phyloP scores from a whole-genome alignment of 2,329 filamentous ascomycete genomes.

The Lasiodiplodia theobromae region DNA sequence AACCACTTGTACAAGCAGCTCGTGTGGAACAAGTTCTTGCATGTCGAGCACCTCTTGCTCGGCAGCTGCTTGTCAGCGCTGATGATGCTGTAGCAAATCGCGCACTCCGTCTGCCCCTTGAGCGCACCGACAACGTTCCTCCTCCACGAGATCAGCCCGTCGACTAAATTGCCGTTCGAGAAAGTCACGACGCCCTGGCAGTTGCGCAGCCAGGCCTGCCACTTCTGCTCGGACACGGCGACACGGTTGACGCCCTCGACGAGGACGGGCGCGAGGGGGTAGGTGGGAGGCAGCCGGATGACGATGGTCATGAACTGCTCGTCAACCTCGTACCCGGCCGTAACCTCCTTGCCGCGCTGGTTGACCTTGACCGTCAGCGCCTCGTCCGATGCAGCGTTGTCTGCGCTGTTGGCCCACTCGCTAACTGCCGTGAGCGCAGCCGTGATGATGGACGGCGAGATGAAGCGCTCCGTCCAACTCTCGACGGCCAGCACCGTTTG shows the following conservation, averaged over 20 bases:
- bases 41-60: conserved; percentile 89
- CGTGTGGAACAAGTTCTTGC: conserved; percentile 92
- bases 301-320: conserved; percentile 83
- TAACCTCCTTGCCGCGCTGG: conserved; percentile 74
- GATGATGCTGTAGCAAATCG: conserved; percentile 96
- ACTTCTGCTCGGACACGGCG: conserved; percentile 87
- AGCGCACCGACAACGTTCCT: conserved; percentile 86
- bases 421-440: conserved; percentile 72
- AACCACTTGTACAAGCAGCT: conserved; percentile 97
- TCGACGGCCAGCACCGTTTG: conserved; percentile 83
- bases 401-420: conserved; percentile 64
- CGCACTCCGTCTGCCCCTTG: conserved; percentile 93
- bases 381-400: conserved; percentile 52
- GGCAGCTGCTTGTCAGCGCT: conserved; percentile 87
- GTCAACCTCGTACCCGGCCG: conserved; percentile 85
- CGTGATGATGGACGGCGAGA: conserved; percentile 74
- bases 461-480: conserved; percentile 74
- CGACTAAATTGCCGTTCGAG: conserved; percentile 85
- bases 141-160: conserved; percentile 84
- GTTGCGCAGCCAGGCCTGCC: conserved; percentile 87
- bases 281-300: conserved; percentile 80
- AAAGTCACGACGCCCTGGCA: conserved; percentile 94
- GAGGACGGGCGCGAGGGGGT: conserved; percentile 79
- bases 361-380: conserved; percentile 75
- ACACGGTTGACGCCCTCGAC: conserved; percentile 83